Percentiles rank a stretch among this genome's conserved stretches.
These are phyloP conservation scores for Corynespora cassiicola DNA, from an alignment of 2,329 filamentous ascomycete species.

Conservation along the genomic window DNA sequence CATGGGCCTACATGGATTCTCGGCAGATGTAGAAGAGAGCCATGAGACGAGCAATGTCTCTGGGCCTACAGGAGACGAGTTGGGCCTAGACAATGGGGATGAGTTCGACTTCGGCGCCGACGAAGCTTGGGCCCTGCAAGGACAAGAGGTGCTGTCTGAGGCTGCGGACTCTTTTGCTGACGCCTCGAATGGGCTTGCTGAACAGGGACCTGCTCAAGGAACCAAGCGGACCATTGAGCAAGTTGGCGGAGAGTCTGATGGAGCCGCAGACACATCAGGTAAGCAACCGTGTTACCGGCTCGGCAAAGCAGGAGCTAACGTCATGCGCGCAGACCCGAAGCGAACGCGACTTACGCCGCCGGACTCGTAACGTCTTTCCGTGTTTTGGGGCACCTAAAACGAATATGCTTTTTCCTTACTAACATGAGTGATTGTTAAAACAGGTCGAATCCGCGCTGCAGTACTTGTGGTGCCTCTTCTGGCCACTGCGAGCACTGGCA, in stretches of 20 bases:
- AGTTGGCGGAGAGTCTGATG: slow-evolving; percentile 33
- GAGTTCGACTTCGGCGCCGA: slow-evolving; percentile 25
- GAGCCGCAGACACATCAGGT: slow-evolving; percentile 36
- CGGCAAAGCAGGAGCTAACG: slow-evolving; percentile 13
- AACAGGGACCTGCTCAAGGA: slow-evolving; percentile 33
- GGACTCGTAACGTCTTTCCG: slow-evolving; percentile 6
- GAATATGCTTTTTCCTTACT: slow-evolving; percentile 5
- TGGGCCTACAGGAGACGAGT: too few relatives aligned
- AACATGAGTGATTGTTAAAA: too few relatives aligned
- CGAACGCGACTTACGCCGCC: slow-evolving; percentile 37
- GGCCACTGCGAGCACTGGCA: too few relatives aligned
- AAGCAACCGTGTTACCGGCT: slow-evolving; percentile 4
- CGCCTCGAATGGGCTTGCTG: slow-evolving; percentile 29
- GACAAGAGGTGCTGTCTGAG: slow-evolving; percentile 31
- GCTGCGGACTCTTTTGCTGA: slow-evolving; percentile 31
- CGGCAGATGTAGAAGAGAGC: too few relatives aligned
- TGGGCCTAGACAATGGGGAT: slow-evolving; percentile 5
- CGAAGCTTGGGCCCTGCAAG: slow-evolving; percentile 28
- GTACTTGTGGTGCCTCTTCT: too few relatives aligned
- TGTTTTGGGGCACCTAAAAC: slow-evolving; percentile 5
- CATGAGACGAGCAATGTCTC: too few relatives aligned
- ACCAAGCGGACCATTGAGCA: slow-evolving; percentile 42
- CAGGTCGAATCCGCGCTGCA: too few relatives aligned
- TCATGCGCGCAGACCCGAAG: slow-evolving; percentile 32
- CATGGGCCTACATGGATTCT: too few relatives aligned